These are phyloP conservation scores for Metschnikowia drakensbergensis DNA, from an alignment of 805 yeast genomes.

Conservation along the genomic window DNA sequence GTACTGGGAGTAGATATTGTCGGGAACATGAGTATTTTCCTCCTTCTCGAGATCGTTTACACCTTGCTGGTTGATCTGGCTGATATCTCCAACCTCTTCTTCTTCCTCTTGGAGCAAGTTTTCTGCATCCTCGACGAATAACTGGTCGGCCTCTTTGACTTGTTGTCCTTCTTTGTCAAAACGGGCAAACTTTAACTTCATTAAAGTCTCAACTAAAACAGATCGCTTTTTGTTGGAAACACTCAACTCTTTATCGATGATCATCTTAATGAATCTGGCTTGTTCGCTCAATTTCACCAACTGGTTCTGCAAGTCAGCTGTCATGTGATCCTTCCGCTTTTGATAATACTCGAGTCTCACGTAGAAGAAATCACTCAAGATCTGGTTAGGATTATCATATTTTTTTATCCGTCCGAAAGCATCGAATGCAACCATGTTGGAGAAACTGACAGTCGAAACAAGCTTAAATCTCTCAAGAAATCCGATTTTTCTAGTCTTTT, in stretches of 20 bases:
- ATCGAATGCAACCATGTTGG: slow-evolving; percentile 96
- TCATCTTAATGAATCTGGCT: slow-evolving; percentile 87
- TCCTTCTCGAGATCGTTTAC: slow-evolving; percentile 30
- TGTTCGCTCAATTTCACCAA: slow-evolving; percentile 73
- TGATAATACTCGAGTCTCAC: slow-evolving; percentile 88
- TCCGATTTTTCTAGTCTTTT: slow-evolving; percentile 68
- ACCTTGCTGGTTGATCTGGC: slow-evolving; percentile 19
- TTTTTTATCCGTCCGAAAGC: slow-evolving; percentile 81
- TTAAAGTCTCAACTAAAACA: slow-evolving; percentile 59
- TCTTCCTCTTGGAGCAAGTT: slow-evolving; percentile 37
- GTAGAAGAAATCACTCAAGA: slow-evolving; percentile 77
- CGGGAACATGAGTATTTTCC: slow-evolving; percentile 40
- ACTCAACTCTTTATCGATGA: slow-evolving; percentile 67
- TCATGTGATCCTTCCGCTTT: slow-evolving; percentile 79
- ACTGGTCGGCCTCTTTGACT: slow-evolving; percentile 34
- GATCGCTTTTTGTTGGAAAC: slow-evolving; percentile 74
- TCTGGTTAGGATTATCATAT: slow-evolving; percentile 72
- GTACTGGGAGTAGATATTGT: slow-evolving; percentile 58
- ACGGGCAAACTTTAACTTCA: slow-evolving; percentile 65
- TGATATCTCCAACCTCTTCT: slow-evolving; percentile 33
- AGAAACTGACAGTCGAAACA: slow-evolving; percentile 58
- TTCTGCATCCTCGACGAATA: slow-evolving; percentile 26
- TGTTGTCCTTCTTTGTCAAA: slow-evolving; percentile 69
- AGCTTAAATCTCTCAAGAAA: slow-evolving; percentile 81
- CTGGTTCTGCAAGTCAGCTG: slow-evolving; percentile 65